phyloP scores from a whole-genome alignment of 495 filamentous ascomycete species.

The Lindgomyces ingoldianus region DNA sequence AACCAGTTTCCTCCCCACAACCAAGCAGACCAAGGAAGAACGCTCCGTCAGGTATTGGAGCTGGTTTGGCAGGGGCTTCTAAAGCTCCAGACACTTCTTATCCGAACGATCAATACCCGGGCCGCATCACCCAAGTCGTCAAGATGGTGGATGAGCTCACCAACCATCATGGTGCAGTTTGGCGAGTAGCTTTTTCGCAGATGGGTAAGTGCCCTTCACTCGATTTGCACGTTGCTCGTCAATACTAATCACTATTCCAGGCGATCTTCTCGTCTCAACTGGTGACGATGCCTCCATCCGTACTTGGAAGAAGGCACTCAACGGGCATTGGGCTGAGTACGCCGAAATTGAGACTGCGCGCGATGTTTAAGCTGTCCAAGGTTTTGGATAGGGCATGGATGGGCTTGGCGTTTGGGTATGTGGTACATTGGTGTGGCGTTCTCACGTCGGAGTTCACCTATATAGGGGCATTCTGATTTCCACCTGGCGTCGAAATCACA shows the following conservation, averaged over 20 bases:
- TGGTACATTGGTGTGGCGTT: neutral
- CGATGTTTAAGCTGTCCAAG: conserved; percentile 3
- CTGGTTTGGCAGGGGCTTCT: conserved; percentile 57
- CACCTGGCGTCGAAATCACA: conserved; percentile 12
- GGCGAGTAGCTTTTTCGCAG: conserved; percentile 45
- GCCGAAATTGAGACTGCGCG: conserved; percentile 33
- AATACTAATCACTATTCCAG: conserved; percentile 22
- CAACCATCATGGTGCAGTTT: conserved; percentile 45
- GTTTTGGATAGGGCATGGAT: neutral
- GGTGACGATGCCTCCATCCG: conserved; percentile 45
- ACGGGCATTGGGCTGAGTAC: conserved; percentile 37
- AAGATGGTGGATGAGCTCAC: conserved; percentile 44
- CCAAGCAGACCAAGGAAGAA: conserved; percentile 22
- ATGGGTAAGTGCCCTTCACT: conserved; percentile 36
- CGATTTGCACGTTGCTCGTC: neutral
- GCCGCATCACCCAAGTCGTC: conserved; percentile 45
- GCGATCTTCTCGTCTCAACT: conserved; percentile 44
- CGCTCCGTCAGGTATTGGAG: conserved; percentile 50
- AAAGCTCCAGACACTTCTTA: conserved; percentile 11
- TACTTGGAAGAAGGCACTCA: conserved; percentile 43
- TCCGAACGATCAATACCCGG: conserved; percentile 32
- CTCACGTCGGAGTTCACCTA: conserved; percentile 1
- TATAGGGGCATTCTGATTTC: conserved; percentile 1
- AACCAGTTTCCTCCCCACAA: conserved; percentile 12
- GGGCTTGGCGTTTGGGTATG: conserved; percentile 1